Evolutionary conservation across 2,329 filamentous ascomycete species (phyloP), one percentile per base, ranked within the genome.

Genomic region (Ophiostoma tasmaniense): DNA sequence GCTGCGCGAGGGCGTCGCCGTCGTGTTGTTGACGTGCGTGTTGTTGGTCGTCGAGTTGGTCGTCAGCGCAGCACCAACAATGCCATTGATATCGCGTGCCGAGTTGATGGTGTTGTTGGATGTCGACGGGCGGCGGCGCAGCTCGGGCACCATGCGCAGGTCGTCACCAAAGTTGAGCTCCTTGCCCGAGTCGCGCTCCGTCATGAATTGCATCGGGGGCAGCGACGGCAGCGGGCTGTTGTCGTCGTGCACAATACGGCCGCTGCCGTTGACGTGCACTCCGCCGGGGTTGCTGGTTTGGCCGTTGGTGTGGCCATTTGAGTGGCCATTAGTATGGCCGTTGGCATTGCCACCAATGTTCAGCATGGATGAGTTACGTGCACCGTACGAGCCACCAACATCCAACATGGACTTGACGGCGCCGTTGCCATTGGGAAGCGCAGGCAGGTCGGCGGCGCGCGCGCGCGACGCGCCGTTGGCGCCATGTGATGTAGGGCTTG

Each of bases 81-180:
- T 69, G 42, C 65, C 68, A 55, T 67, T 69, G 42, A 67, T 67
- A 61, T 70, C 66, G 66, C 68, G 66, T 45, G 71, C 69, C 14
- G 70, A 70, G 67, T 68, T n/a, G 50, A 70, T 30, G 3, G 73
- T 74, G 68, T 74, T 71, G 70, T 73, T 74, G 20, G 75, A 75
- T 42, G 73, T 71, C n/a, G 75, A 76, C 1, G 73, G 71, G n/a
- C 70, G 72, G 3, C 73, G 75, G 20, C 67, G 69, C 64, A 73
- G 67, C 10, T 73, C 72, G 6, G 71, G 70, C 64, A 69, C 66
- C 45, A 71, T 59, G 13, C 64, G 70, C 68, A 72, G 70, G 70
- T 72, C 71, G 30, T 72, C 71, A 64, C 45, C 65, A 25, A 72
- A 68, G 66, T 69, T 69, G 50, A 71, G 64, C 66, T 71, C 71